A percentile compares a stretch with the other conserved stretches of the same genome.
Conservation (phyloP, 106 monocot genomes). For the Dioscorea alata region DNA sequence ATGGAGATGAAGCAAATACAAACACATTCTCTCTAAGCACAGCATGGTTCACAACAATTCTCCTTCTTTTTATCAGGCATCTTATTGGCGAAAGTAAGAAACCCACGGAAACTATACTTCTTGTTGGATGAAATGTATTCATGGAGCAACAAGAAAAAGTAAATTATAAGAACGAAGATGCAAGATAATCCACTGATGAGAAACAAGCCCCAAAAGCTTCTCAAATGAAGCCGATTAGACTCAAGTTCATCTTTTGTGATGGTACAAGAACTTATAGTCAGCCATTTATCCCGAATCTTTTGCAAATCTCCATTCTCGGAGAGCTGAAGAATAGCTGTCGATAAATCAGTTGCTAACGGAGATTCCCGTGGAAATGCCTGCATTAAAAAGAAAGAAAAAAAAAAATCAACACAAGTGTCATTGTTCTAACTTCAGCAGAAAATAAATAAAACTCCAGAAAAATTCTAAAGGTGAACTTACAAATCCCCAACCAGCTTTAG, state of each 20-base stretch:
- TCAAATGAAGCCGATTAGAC: slow-evolving; percentile 39
- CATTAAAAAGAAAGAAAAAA: not conserved
- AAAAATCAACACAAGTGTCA: too few relatives aligned
- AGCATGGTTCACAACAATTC: too few relatives aligned
- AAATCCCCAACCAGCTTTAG: slow-evolving; percentile 42
- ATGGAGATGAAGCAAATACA: too few relatives aligned
- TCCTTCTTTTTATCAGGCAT: too few relatives aligned
- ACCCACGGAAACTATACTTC: too few relatives aligned
- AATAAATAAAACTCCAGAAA: too few relatives aligned
- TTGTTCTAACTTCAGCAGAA: too few relatives aligned
- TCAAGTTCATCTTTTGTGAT: slow-evolving; percentile 28
- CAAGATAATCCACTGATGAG: slow-evolving; percentile 68
- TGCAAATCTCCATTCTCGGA: not conserved
- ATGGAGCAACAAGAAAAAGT: slow-evolving; percentile 3
- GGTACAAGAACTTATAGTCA: not conserved
- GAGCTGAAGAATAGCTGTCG: not conserved
- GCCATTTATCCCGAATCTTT: not conserved
- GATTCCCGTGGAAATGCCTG: not conserved
- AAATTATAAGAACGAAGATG: slow-evolving; percentile 41
- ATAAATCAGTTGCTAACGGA: not conserved
- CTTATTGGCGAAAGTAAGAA: too few relatives aligned
- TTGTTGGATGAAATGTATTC: too few relatives aligned
- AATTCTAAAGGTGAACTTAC: slow-evolving; percentile 10
- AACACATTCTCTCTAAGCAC: too few relatives aligned
- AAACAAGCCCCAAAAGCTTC: slow-evolving; percentile 70